Conservation (phyloP, 345 rosid genomes). For the Eucalyptus urophylla region DNA sequence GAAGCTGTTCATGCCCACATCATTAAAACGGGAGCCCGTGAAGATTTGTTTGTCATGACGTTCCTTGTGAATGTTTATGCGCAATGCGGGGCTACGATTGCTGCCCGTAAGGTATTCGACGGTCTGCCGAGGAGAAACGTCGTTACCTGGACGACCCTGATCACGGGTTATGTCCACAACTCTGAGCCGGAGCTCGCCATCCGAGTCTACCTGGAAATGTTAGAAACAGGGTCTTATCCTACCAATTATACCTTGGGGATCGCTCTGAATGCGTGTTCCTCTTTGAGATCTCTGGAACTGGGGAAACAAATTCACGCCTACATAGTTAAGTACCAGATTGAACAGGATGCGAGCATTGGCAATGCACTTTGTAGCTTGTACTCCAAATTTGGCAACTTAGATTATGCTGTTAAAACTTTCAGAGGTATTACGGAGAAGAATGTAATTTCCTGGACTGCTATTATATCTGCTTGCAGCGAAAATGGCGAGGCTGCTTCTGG, state of each 20-base stretch:
- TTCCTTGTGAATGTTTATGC: conserved; percentile 37
- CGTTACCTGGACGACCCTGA: conserved; percentile 34
- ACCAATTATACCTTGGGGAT: conserved; percentile 32
- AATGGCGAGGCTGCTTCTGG: conserved; percentile 25
- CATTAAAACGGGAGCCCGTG: conserved; percentile 22
- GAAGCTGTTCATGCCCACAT: conserved; percentile 35
- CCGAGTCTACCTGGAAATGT: conserved; percentile 21
- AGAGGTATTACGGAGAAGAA: conserved; percentile 19
- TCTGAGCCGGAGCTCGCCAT: conserved; percentile 26
- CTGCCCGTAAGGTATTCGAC: conserved; percentile 23
- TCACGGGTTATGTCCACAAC: conserved; percentile 36
- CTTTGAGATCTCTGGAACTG: conserved; percentile 9
- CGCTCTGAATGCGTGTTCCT: conserved; percentile 34
- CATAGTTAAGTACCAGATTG: conserved; percentile 26
- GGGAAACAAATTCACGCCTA: conserved; percentile 49
- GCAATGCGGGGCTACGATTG: conserved; percentile 25
- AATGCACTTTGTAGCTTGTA: conserved; percentile 53
- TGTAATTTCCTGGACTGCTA: conserved; percentile 46
- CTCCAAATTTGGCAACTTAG: conserved; percentile 28
- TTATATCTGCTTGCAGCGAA: conserved; percentile 31
- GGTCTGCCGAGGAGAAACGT: conserved; percentile 13
- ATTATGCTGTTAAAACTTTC: conserved; percentile 26
- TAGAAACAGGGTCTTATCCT: conserved; percentile 30
- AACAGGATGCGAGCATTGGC: conserved; percentile 31
- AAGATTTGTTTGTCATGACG: conserved; percentile 17